Conservation (phyloP, 1,284 basidiomycete species). For the Paramarasmius palmivorus region DNA sequence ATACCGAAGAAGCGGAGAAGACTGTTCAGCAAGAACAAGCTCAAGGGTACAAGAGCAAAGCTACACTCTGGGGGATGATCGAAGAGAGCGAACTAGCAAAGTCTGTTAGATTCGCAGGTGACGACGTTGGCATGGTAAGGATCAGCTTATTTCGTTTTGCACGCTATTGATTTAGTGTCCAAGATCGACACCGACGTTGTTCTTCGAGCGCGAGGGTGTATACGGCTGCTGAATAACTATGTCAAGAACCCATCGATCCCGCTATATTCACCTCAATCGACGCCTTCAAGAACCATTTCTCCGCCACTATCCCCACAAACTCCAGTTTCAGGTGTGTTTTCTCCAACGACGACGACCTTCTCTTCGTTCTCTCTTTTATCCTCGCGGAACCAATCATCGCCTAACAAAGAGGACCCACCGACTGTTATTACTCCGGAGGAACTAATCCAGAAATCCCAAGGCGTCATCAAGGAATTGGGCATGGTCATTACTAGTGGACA, state of each 20-base stretch:
- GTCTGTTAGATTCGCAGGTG: slow-evolving; percentile 56
- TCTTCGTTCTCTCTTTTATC: background rate
- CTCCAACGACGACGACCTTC: background rate
- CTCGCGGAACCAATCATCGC: background rate
- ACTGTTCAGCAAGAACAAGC: slow-evolving; percentile 29
- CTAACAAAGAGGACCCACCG: background rate
- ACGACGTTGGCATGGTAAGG: slow-evolving; percentile 55
- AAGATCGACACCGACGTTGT: slow-evolving; percentile 57
- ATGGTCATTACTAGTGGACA: background rate
- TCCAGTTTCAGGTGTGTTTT: background rate
- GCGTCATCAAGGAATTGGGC: background rate
- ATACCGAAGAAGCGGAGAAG: slow-evolving; percentile 81
- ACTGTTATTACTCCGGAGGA: background rate
- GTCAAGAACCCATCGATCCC: slow-evolving; percentile 26
- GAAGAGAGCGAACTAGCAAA: slow-evolving; percentile 79
- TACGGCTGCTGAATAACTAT: slow-evolving; percentile 50
- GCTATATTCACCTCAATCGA: slow-evolving; percentile 26
- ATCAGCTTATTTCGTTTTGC: slow-evolving; percentile 1
- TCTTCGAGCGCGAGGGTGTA: slow-evolving; percentile 48
- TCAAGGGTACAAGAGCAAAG: slow-evolving; percentile 47
- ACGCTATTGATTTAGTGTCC: background rate
- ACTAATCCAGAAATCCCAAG: background rate
- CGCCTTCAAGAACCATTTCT: slow-evolving; percentile 31
- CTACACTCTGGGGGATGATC: slow-evolving; percentile 73
- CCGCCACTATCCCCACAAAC: slow-evolving; percentile 34